Percentiles rank a stretch among this genome's conserved stretches.
Evolutionary conservation across 2,329 filamentous ascomycete species (phyloP).

Genomic region (Esteya vermicola): DNA sequence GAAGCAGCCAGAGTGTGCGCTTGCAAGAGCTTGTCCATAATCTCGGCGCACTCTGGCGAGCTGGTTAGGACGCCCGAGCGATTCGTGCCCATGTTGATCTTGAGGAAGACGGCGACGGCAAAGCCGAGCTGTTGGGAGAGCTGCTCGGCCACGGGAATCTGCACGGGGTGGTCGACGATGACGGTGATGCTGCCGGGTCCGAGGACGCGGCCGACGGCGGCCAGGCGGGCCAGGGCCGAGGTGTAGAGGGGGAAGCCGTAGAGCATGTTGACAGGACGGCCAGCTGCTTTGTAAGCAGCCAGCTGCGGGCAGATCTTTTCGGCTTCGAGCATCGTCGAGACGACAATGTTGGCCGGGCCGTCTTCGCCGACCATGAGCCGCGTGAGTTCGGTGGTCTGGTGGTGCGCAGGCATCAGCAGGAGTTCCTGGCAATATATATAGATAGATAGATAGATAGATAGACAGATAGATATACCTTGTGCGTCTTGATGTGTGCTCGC

Average conservation of each 20-base stretch:
- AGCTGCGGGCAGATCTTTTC: conserved; percentile 51
- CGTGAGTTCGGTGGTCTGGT: conserved; percentile 14
- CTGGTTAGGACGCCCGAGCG: conserved; percentile 51
- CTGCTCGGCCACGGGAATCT: conserved; percentile 30
- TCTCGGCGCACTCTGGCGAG: conserved; percentile 26
- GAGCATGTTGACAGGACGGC: conserved; percentile 47
- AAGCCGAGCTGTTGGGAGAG: not conserved
- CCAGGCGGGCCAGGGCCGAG: conserved; percentile 45
- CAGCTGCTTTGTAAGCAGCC: conserved; percentile 36
- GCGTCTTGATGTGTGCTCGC: conserved; percentile 69
- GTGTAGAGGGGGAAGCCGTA: conserved; percentile 58
- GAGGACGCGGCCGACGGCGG: conserved; percentile 37
- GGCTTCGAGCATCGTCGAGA: conserved; percentile 61
- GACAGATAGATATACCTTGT: too few relatives aligned
- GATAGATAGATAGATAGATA: too few relatives aligned
- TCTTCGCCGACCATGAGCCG: conserved; percentile 8
- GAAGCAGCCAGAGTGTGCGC: too few relatives aligned
- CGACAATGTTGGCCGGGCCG: conserved; percentile 44
- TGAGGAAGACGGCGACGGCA: conserved; percentile 44
- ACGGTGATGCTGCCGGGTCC: conserved; percentile 43
- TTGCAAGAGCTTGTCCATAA: conserved; percentile 32
- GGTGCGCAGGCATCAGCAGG: conserved; percentile 1
- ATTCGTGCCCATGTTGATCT: conserved; percentile 60
- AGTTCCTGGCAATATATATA: conserved; percentile 5
- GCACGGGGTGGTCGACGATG: conserved; percentile 54